Evolutionary conservation across 352 stramenopile species (phyloP), one percentile per base, ranked within the genome.

Genomic region (Aphanomyces stellatus): DNA sequence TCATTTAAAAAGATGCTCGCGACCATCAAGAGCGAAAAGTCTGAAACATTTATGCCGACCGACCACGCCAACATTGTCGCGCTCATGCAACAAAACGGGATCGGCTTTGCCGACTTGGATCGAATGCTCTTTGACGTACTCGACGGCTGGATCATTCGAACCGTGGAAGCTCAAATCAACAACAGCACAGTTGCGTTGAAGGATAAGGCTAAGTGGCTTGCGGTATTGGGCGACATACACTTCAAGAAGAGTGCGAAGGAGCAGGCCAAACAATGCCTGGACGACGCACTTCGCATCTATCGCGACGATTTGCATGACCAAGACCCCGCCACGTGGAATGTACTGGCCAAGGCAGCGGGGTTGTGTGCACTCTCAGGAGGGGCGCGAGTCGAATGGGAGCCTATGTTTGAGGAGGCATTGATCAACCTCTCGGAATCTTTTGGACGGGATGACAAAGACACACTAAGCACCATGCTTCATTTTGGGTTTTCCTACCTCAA

Each of bases 41-140:
- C 53, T 13, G n/a, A 25, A 13, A 43, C 53, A 24, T 43, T 30
- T 1, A 28, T 62, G 7, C 22, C 53, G 19, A 31, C 28, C 22
- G 53, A 62, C 31, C 53, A 30, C 2, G 53, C 41, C 53, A 15
- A 43, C 35, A 42, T 62, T 3, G 41, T 62, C 33, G 31, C 5
- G 25, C 30, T 62, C 34, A 62, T 62, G 25, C 7, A 28, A 6
- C n/a, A n/a, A n/a, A 30, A 19, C 13, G 22, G 42, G n/a, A 30
- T 62, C 22, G 53, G 53, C 0, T 62, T 62, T 43, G 35, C 1
- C 0, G 0, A 62, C 8, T 27, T 62, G 28, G 53, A 62, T 43
- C 53, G 33, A 10, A 62, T 62, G 53, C 25, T 62, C 11, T 62
- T 62, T 46, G 17, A 62, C 30, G 22, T 27, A 30, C 15, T 62